A percentile compares a stretch with the other conserved stretches of the same genome.
Evolutionary conservation across 805 yeast species (phyloP).

Genomic region (Saccharomycopsis vini): DNA sequence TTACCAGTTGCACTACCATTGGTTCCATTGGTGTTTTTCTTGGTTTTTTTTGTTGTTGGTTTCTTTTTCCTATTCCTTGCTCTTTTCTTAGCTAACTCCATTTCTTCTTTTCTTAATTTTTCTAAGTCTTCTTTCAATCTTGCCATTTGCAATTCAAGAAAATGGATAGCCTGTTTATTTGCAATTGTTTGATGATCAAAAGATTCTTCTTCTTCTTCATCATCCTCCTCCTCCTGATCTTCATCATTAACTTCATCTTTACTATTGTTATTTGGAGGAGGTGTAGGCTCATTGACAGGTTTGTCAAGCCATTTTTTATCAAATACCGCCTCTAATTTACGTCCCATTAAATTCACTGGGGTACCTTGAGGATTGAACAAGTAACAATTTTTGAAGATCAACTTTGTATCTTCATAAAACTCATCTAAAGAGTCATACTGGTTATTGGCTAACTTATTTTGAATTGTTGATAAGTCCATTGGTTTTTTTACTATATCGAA

Average conservation of each 20-base stretch:
- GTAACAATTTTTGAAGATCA: conserved; percentile 85
- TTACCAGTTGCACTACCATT: conserved; percentile 14
- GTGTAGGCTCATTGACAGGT: conserved; percentile 61
- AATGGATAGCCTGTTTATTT: conserved; percentile 83
- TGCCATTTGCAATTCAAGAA: conserved; percentile 76
- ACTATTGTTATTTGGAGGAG: conserved; percentile 35
- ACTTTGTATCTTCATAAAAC: conserved; percentile 72
- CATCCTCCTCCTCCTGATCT: conserved; percentile 26
- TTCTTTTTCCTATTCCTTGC: conserved; percentile 37
- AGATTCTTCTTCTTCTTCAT: conserved; percentile 44
- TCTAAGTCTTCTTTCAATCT: conserved; percentile 81
- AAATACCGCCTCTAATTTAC: conserved; percentile 76
- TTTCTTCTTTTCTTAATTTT: conserved; percentile 69
- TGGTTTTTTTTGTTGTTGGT: conserved; percentile 28
- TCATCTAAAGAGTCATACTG: conserved; percentile 84
- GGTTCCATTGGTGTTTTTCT: too few relatives aligned
- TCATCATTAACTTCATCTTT: conserved; percentile 38
- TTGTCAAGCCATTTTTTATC: conserved; percentile 82
- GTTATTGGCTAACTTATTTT: conserved; percentile 71
- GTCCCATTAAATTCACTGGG: conserved; percentile 94
- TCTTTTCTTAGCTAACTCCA: conserved; percentile 36
- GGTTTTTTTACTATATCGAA: conserved; percentile 81
- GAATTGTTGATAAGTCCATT: conserved; percentile 88
- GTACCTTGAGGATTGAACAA: conserved; percentile 94
- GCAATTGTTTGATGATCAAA: conserved; percentile 54